Conservation (phyloP, 306 rosid genomes). For the Vachellia collinsii region DNA sequence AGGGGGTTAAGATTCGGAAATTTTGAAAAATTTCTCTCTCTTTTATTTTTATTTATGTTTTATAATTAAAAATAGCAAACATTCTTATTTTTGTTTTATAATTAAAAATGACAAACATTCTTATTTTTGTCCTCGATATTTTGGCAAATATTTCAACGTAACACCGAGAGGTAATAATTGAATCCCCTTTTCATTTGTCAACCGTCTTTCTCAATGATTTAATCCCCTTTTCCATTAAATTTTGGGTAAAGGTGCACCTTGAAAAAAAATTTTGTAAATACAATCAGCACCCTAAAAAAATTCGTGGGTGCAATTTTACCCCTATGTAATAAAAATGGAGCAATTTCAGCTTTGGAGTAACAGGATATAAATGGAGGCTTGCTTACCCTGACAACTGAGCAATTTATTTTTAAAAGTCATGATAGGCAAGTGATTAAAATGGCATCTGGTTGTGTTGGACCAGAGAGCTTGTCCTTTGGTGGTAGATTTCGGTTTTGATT, state of each 20-base stretch:
- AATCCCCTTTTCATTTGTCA: neutral
- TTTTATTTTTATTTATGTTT: neutral
- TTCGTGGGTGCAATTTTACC: too few species aligned
- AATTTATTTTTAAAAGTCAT: too few species aligned
- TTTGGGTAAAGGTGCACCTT: too few species aligned
- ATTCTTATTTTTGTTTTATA: neutral
- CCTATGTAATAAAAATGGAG: too few species aligned
- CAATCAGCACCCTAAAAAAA: too few species aligned
- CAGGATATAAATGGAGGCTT: too few species aligned
- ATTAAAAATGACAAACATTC: too few species aligned
- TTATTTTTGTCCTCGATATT: too few species aligned
- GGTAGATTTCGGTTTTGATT: slow-evolving; percentile 5
- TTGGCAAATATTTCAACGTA: neutral
- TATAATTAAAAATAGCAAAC: neutral
- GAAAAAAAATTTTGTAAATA: too few species aligned
- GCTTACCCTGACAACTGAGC: too few species aligned
- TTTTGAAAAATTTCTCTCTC: neutral
- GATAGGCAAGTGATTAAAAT: too few species aligned
- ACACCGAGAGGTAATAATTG: neutral
- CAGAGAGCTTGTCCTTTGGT: slow-evolving; percentile 44
- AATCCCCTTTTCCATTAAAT: neutral
- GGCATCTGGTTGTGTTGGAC: neutral
- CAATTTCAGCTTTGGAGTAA: too few species aligned
- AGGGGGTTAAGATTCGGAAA: neutral
- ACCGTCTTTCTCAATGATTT: neutral